Evolutionary conservation across 1,284 basidiomycete species (phyloP).

Genomic region (Ganoderma boninense): DNA sequence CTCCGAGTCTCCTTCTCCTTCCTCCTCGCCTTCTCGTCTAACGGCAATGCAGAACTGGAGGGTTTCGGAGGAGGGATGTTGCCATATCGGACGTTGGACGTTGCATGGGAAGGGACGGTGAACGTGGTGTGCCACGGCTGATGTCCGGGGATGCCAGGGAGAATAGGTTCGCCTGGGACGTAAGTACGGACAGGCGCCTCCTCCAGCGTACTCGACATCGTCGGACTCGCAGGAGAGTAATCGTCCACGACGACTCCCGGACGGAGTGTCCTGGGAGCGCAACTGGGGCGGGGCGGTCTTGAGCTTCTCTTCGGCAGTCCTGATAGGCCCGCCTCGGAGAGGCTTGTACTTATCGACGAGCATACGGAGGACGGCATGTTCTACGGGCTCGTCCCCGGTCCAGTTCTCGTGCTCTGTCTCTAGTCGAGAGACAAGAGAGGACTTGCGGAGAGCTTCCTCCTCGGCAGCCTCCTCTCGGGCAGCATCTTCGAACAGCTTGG

Average conservation of each 20-base stretch:
- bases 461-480: constrained; percentile 58
- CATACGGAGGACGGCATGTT: constrained; percentile 85
- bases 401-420: constrained; percentile 66
- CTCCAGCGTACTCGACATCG: neutral
- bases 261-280: constrained; percentile 22
- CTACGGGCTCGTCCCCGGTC: constrained; percentile 78
- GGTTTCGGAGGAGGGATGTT: constrained; percentile 40
- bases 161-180: constrained; percentile 48
- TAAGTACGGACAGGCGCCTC: constrained; percentile 24
- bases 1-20: constrained; percentile 62
- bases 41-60: constrained; percentile 42
- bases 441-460: constrained; percentile 41
- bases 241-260: constrained; percentile 14
- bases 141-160: constrained; percentile 63
- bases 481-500: constrained; percentile 79
- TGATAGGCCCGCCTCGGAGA: constrained; percentile 66
- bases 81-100: constrained; percentile 61
- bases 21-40: constrained; percentile 59
- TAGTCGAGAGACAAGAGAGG: constrained; percentile 40
- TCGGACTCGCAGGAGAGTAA: neutral
- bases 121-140: constrained; percentile 77
- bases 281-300: constrained; percentile 55
- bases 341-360: constrained; percentile 88
- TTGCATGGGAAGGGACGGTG: constrained; percentile 63
- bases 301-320: constrained; percentile 79